Percentiles rank a stretch among this genome's conserved stretches.
These are phyloP conservation scores for Phytophthora sp. DNA, from an alignment of 352 stramenopile species.

Conservation along the genomic window DNA sequence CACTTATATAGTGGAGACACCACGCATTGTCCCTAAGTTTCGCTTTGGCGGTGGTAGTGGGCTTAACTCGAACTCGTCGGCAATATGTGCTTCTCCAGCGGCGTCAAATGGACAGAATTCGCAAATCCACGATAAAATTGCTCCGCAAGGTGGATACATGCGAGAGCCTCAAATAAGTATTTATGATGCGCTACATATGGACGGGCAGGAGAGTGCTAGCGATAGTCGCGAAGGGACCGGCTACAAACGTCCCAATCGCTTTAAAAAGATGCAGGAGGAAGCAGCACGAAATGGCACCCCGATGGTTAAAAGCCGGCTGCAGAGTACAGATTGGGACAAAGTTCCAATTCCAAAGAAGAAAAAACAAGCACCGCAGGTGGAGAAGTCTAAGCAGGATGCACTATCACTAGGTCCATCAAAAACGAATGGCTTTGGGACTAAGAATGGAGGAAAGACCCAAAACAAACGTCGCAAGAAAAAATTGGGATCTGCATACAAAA, in stretches of 20 bases:
- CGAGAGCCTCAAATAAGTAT: conserved; percentile 62
- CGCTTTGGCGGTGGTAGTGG: conserved; percentile 33
- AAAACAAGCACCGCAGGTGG: conserved; percentile 18
- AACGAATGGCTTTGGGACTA: conserved; percentile 7
- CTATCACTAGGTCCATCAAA: conserved; percentile 1
- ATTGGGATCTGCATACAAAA: conserved; percentile 18
- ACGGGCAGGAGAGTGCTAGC: conserved; percentile 40
- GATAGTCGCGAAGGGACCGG: conserved; percentile 38
- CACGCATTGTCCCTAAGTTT: conserved; percentile 32
- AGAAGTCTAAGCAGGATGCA: conserved; percentile 9
- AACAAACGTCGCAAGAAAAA: conserved; percentile 36
- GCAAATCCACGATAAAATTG: conserved; percentile 21
- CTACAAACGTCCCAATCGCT: conserved; percentile 61
- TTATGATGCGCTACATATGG: conserved; percentile 63
- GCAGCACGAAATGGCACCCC: conserved; percentile 44
- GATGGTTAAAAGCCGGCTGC: conserved; percentile 43
- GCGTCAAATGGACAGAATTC: conserved; percentile 10
- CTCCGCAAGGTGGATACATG: conserved; percentile 30
- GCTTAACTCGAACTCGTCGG: conserved; percentile 1
- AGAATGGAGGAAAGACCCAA: conserved; percentile 20
- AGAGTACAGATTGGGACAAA: conserved; percentile 55
- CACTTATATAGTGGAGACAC: conserved; percentile 18
- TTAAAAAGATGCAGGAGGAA: conserved; percentile 63
- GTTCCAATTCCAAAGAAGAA: conserved; percentile 59
- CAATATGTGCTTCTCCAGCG: conserved; percentile 1